Percentiles rank a stretch among this genome's conserved stretches.
phyloP scores from a whole-genome alignment of 1,139 yeast species.

The Geotrichum carabidarum region DNA sequence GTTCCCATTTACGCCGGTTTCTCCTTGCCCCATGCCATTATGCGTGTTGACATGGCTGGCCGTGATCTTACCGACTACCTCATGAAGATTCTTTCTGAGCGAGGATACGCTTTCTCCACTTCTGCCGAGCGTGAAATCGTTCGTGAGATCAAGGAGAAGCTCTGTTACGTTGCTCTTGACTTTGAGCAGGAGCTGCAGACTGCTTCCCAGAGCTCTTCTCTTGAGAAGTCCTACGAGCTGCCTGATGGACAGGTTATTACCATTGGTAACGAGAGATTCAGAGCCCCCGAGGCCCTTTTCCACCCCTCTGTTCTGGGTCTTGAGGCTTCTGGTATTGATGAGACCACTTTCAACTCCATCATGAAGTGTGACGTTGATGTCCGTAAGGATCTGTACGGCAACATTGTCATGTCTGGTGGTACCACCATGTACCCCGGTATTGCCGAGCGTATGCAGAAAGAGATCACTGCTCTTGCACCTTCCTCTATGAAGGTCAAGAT shows the following conservation, averaged over 20 bases:
- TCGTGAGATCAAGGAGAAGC: conserved; percentile 98
- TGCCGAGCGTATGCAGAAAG: conserved; percentile 99
- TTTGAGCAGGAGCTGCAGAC: conserved; percentile 98
- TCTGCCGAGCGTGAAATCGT: conserved; percentile 99
- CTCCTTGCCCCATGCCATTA: conserved; percentile 97
- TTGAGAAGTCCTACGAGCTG: conserved; percentile 97
- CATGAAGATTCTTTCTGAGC: conserved; percentile 96
- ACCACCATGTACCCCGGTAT: conserved; percentile 99
- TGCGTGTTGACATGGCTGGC: conserved; percentile 98
- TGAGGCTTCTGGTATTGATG: conserved; percentile 99
- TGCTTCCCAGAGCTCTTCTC: conserved; percentile 95
- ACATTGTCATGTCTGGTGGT: conserved; percentile 99
- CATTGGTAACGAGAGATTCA: conserved; percentile 99
- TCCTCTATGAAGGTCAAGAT: conserved; percentile 99
- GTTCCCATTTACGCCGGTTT: conserved; percentile 99
- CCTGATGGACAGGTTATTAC: conserved; percentile 99
- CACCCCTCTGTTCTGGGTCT: conserved; percentile 96
- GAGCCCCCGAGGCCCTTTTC: conserved; percentile 99
- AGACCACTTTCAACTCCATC: conserved; percentile 98
- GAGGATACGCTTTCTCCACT: conserved; percentile 98
- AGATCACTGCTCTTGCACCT: conserved; percentile 98
- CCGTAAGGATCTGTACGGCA: conserved; percentile 97
- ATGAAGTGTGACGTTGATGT: conserved; percentile 99
- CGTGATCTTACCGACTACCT: conserved; percentile 98
- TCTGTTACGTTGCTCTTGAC: conserved; percentile 95